Percentiles rank a stretch among this genome's conserved stretches.
Evolutionary conservation across 1,139 yeast species (phyloP).

Genomic region (Trichomonascaceae sp.): DNA sequence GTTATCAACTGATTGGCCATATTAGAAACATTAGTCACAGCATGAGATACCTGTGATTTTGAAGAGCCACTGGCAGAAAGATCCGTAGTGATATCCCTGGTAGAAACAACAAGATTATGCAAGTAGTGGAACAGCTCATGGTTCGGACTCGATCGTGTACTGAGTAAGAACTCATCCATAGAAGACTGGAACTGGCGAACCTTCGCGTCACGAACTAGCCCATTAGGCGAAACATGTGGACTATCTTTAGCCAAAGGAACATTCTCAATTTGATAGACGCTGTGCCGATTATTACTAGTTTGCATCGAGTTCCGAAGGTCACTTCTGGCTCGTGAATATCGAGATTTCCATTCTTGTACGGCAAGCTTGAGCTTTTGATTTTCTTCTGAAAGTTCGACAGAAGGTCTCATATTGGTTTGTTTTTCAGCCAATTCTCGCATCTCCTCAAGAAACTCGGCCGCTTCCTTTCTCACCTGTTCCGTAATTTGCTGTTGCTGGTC

Average conservation of each 20-base stretch:
- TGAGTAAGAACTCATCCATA: slow-evolving; percentile 30
- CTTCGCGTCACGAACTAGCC: slow-evolving; percentile 23
- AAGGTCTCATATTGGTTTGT: slow-evolving; percentile 15
- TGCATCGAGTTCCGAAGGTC: slow-evolving; percentile 28
- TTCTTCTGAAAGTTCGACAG: slow-evolving; percentile 24
- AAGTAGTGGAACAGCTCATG: slow-evolving; percentile 27
- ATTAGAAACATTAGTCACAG: slow-evolving; percentile 46
- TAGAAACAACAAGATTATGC: slow-evolving; percentile 33
- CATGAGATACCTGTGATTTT: slow-evolving; percentile 26
- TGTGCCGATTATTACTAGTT: slow-evolving; percentile 14
- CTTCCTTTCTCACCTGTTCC: slow-evolving; percentile 38
- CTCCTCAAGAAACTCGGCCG: slow-evolving; percentile 35
- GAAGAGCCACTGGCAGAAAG: slow-evolving; percentile 33
- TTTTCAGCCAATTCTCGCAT: slow-evolving; percentile 35
- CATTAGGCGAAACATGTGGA: slow-evolving; percentile 22
- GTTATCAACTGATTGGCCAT: slow-evolving; percentile 74
- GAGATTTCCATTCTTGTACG: slow-evolving; percentile 33
- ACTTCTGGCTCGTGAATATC: slow-evolving; percentile 30
- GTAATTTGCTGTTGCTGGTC: slow-evolving; percentile 34
- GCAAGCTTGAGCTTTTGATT: slow-evolving; percentile 31
- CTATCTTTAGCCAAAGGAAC: slow-evolving; percentile 18
- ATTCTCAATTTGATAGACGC: slow-evolving; percentile 18
- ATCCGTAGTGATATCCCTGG: slow-evolving; percentile 34
- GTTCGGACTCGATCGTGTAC: slow-evolving; percentile 23
- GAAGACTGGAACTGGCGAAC: slow-evolving; percentile 30